A percentile compares a stretch with the other conserved stretches of the same genome.
phyloP scores from a whole-genome alignment of 2,329 filamentous ascomycete genomes.

The Venturia aucupariae region DNA sequence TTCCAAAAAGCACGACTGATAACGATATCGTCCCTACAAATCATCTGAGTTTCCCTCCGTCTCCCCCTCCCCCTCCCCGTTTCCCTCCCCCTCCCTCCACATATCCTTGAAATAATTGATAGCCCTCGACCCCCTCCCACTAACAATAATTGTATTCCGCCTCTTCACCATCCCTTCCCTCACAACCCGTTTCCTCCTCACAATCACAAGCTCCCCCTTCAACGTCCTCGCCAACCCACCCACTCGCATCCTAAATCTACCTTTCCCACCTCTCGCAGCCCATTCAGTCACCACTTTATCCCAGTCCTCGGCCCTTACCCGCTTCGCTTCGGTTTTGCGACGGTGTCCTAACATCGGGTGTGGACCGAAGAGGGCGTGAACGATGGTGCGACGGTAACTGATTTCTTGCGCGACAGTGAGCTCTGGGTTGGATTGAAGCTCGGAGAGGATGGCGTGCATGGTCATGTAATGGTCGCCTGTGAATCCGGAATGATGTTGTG shows the following conservation, averaged over 20 bases:
- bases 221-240: background rate
- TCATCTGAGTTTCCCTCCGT: too few species aligned
- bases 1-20: too few species aligned
- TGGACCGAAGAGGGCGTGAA: background rate
- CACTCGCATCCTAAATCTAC: background rate
- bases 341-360: background rate
- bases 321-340: background rate
- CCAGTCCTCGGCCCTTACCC: background rate
- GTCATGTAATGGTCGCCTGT: background rate
- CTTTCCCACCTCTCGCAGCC: background rate
- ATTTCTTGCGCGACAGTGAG: background rate
- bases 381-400: background rate
- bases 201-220: background rate
- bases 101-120: background rate
- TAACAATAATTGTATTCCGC: background rate
- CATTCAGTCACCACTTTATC: background rate
- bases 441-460: background rate
- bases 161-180: conserved; percentile 1
- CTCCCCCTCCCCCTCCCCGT: background rate
- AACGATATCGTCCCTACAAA: too few species aligned
- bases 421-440: background rate
- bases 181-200: background rate
- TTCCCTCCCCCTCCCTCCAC: background rate
- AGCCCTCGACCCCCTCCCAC: background rate
- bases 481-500: background rate